Base-by-base conservation (phyloP, 2,329 filamentous ascomycete species). In the Fusarium luffae region DNA sequence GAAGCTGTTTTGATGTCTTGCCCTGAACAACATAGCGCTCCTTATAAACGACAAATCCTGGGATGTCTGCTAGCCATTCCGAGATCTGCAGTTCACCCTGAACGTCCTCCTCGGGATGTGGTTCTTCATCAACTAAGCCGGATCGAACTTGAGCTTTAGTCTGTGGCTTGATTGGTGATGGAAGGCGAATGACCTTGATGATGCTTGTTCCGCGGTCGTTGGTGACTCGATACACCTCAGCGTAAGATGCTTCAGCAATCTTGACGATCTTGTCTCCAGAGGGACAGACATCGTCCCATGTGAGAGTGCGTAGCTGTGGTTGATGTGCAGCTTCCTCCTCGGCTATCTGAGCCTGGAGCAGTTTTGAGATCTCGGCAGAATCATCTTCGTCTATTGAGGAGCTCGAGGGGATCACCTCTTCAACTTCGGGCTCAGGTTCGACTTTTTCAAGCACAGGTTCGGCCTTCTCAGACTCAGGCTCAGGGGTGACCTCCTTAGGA, bases 211-310 rank as follows among this genome's bases (percentile, higher is more conserved):
- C 88, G 18, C 84, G 81, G 46, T 83, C 80, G 73, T 89, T 90
- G 48, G 82, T 86, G 68, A 90, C 83, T 12, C 88, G 86, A 71
- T 90, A 91, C 12, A 91, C 88, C 74, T 91, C 89, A 8, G 89
- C 88, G 70, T 87, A 91, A 4, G 89, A 90, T 7, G 89, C 88
- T 75, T 91, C 89, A 12, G 89, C 88, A 52, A 91, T 90, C 77
- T 91, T 91, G 44, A 83, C 82, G 50, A 90, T 87, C 37, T 78
- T 77, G 71, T 86, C 84, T 18, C 82, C 83, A 0, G 81, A 78
- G 0, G 85, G 84, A 50, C 88, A 88, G 30, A 90, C 81, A 54
- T 90, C 87, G 30, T 82, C 77, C 88, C 89, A 91, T 2, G 82
- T 81, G 42, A 89, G 77, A 7, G 83, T 72, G 5, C 83, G 82